phyloP scores from a whole-genome alignment of 257 asterid genomes.

The Solanum lycopersicoides region DNA sequence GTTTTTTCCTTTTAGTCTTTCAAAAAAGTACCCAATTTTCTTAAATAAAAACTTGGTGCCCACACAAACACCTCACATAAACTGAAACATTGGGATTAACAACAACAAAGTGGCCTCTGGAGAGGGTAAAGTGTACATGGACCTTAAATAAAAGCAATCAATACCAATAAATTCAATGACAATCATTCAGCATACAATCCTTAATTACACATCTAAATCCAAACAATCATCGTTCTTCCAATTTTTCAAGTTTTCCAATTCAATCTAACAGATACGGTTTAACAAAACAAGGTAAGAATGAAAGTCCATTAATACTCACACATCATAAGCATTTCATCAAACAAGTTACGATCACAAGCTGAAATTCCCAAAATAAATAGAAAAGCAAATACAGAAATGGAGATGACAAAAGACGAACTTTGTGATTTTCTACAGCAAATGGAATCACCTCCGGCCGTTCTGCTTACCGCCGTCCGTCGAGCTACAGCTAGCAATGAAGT shows the following conservation, averaged over 20 bases:
- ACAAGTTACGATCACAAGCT: background rate
- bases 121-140: background rate
- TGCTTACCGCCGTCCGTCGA: background rate
- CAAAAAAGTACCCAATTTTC: background rate
- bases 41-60: background rate
- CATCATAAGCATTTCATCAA: background rate
- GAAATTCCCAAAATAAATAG: background rate
- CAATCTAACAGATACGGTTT: background rate
- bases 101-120: background rate
- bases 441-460: background rate
- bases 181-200: background rate
- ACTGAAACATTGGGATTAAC: background rate
- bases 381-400: background rate
- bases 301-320: background rate
- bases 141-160: background rate
- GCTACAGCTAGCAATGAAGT: background rate
- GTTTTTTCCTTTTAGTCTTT: background rate
- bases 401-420: background rate
- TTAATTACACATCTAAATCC: background rate
- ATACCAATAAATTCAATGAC: background rate
- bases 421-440: background rate
- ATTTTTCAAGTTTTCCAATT: background rate
- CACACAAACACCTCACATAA: background rate
- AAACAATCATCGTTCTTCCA: background rate
- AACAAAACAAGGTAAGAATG: background rate